Conservation (phyloP, 108 stramenopile species). For the Nitzschia sp. region DNA sequence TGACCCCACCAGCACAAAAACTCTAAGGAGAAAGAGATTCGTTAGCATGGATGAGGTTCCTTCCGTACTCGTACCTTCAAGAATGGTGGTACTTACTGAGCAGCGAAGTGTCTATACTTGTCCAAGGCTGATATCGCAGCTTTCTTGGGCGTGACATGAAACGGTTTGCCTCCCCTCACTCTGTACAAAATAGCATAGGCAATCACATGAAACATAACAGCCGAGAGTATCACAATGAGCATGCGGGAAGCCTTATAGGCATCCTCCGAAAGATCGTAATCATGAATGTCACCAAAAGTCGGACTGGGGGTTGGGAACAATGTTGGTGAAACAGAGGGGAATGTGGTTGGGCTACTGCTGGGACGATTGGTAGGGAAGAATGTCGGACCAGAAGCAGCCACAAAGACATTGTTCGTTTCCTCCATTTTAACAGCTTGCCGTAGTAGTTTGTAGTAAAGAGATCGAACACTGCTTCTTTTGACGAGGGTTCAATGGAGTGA, state of each 20-base stretch:
- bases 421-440: no score
- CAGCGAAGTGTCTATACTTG: background rate
- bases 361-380: background rate
- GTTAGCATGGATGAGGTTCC: no score
- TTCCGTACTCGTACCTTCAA: no score
- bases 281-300: background rate
- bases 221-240: background rate
- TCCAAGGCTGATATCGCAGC: background rate
- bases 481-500: no score
- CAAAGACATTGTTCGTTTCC: no score
- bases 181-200: background rate
- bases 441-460: no score
- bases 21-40: no score
- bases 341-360: background rate
- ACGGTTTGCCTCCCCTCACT: conserved; percentile 3
- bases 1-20: background rate
- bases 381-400: no score
- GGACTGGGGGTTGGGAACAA: background rate
- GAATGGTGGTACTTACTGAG: background rate
- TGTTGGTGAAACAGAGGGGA: background rate
- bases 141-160: conserved; percentile 1
- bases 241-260: background rate
- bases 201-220: background rate
- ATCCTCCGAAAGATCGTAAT: background rate
- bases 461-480: no score